Percentiles rank a stretch among this genome's conserved stretches.
These are phyloP conservation scores for Boletus mariae DNA, from an alignment of 1,284 basidiomycete species.

Conservation along the genomic window DNA sequence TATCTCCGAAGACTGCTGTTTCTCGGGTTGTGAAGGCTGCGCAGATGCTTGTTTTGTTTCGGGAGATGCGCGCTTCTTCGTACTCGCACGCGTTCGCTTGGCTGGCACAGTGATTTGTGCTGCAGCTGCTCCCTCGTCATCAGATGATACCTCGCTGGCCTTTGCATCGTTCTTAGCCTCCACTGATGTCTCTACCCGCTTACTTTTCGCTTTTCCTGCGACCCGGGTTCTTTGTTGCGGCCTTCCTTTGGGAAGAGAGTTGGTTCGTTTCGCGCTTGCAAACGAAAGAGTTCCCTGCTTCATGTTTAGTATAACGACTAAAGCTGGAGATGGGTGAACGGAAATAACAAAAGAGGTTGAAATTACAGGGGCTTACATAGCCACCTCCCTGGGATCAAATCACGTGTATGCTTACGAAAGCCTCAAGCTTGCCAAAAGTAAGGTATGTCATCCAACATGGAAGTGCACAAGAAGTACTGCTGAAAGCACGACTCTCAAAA, in stretches of 20 bases:
- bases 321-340: background rate
- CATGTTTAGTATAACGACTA: constrained; percentile 20
- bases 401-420: constrained; percentile 10
- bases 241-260: constrained; percentile 35
- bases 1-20: constrained; percentile 1
- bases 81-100: constrained; percentile 22
- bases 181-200: constrained; percentile 4
- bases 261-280: constrained; percentile 46
- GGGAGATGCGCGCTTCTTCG: constrained; percentile 7
- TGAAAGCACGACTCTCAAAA: constrained; percentile 13
- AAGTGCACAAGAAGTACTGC: background rate
- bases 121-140: constrained; percentile 11
- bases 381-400: background rate
- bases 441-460: constrained; percentile 12
- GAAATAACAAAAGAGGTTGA: background rate
- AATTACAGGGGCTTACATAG: constrained; percentile 17
- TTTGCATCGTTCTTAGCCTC: background rate
- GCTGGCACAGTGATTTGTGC: constrained; percentile 8
- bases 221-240: constrained; percentile 24
- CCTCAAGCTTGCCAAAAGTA: background rate
- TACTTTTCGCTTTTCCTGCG: constrained; percentile 13
- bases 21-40: constrained; percentile 6
- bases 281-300: constrained; percentile 52
- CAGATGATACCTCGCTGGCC: constrained; percentile 14
- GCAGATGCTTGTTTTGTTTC: constrained; percentile 1